Evolutionary conservation across 2,329 filamentous ascomycete genomes (phyloP).

Genomic region (Zymoseptoria pseudotritici): DNA sequence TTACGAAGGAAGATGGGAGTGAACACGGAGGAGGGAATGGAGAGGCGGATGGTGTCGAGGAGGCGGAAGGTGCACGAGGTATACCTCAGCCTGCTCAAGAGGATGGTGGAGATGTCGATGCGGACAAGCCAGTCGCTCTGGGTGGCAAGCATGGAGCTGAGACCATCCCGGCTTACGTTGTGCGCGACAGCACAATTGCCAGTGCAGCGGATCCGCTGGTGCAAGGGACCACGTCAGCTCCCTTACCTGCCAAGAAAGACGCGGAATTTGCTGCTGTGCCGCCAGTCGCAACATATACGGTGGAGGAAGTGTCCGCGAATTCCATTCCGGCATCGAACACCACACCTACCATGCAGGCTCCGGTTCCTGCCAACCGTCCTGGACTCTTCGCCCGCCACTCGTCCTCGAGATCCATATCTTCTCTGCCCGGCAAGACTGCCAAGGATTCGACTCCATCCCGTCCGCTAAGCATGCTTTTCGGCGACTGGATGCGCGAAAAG

Average conservation of each 20-base stretch:
- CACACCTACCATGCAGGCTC: too few relatives aligned
- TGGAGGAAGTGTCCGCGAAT: not conserved
- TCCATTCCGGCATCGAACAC: not conserved
- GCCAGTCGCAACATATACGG: not conserved
- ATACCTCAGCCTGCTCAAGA: too few relatives aligned
- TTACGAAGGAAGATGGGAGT: too few relatives aligned
- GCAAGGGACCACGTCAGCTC: not conserved
- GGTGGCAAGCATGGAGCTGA: not conserved
- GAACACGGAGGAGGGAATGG: slow-evolving; percentile 3
- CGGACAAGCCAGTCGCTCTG: not conserved
- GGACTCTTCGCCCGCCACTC: not conserved
- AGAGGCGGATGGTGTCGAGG: slow-evolving; percentile 21
- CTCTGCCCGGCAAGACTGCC: not conserved
- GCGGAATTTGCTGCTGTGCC: not conserved
- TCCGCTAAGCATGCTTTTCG: not conserved
- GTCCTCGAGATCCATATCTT: not conserved
- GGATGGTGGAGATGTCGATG: too few relatives aligned
- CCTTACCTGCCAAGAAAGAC: not conserved
- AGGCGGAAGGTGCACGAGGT: slow-evolving; percentile 17
- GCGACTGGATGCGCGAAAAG: not conserved
- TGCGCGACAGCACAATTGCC: not conserved
- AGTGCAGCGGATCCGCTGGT: not conserved
- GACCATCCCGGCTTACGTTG: not conserved
- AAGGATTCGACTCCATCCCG: not conserved
- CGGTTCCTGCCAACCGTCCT: not conserved